Percentiles rank a stretch among this genome's conserved stretches.
These are phyloP conservation scores for Ramalina intermedia DNA, from an alignment of 495 filamentous ascomycete genomes.

Conservation along the genomic window DNA sequence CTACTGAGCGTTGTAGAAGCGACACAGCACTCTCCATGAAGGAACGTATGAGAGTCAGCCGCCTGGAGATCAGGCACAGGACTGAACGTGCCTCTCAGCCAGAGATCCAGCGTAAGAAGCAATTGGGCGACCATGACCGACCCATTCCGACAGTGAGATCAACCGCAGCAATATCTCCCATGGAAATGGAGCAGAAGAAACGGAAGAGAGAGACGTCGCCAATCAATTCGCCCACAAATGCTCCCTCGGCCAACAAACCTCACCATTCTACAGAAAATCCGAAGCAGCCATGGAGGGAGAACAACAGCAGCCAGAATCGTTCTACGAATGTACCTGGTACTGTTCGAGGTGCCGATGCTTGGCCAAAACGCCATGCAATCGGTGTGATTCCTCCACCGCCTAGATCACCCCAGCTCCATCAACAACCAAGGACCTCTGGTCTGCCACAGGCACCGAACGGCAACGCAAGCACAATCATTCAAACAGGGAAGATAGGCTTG, in stretches of 20 bases:
- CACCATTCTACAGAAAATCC: background rate
- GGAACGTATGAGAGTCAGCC: slow-evolving; percentile 20
- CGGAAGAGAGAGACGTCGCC: slow-evolving; percentile 28
- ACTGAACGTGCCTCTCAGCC: slow-evolving; percentile 19
- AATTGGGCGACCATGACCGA: slow-evolving; percentile 32
- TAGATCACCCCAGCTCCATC: too few relatives aligned
- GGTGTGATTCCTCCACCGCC: too few relatives aligned
- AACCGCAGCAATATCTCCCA: slow-evolving; percentile 12
- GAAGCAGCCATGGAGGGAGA: background rate
- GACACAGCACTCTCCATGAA: slow-evolving; percentile 22
- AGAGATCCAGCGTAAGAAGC: slow-evolving; percentile 28
- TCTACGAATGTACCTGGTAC: too few relatives aligned
- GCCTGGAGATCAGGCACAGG: slow-evolving; percentile 23
- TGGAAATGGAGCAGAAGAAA: slow-evolving; percentile 17
- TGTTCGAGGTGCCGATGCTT: too few relatives aligned
- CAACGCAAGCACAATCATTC: slow-evolving; percentile 10
- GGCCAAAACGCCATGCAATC: too few relatives aligned
- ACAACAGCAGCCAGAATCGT: background rate
- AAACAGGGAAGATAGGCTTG: background rate
- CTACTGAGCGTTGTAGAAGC: slow-evolving; percentile 19
- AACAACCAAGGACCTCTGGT: too few relatives aligned
- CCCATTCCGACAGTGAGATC: slow-evolving; percentile 31
- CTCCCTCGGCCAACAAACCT: too few relatives aligned
- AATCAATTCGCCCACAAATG: too few relatives aligned
- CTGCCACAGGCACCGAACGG: slow-evolving; percentile 2